Evolutionary conservation across 306 rosid species (phyloP), one percentile per base, ranked within the genome.

Genomic region (Quillaja saponaria): DNA sequence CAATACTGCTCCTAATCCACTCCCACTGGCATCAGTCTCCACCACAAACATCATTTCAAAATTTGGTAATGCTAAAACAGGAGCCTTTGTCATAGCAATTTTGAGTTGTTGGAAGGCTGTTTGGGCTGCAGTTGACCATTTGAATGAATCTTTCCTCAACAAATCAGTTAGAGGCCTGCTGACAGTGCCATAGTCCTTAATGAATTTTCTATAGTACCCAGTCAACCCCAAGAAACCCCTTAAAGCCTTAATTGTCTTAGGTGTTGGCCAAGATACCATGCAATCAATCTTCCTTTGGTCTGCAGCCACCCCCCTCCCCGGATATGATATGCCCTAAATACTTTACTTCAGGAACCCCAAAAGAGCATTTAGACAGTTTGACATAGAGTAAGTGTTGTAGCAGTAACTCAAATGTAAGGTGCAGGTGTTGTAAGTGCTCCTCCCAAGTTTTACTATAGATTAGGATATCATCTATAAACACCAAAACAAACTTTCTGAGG

Each of bases 241-340:
- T 0, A 60, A 3, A 2, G 16, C 18, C 21, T 15, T 60, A 0
- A 60, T 3, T 0, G 2, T n/a, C 0, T n/a, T 0, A 10, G 16
- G 41, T 3, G 9, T 10, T 13, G 25, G 66, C 28, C 40, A 44
- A 0, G 10, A 14, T 1, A 8, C 1, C 53, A 44, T 60, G 6
- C 14, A 1, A 6, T 25, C 1, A 0, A 60, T n/a, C 16, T 60
- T 60, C 0, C 1, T 0, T 2, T n/a, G 28, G 10, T 60, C 7
- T 1, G 1, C 52, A 3, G 9, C 12, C 0, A 60, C n/a, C 53
- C 1, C 65, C 15, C 0, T 14, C 1, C 0, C 0, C 0, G 0
- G 28, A 42, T 0, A 44, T 5, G 3, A 60, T 0, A 14, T 60
- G 28, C 2, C 65, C 41, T 0, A 44, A 4, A 2, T 60, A 60